Conservation (phyloP, 2,329 filamentous ascomycete species). For the Furcasterigmium sp. region DNA sequence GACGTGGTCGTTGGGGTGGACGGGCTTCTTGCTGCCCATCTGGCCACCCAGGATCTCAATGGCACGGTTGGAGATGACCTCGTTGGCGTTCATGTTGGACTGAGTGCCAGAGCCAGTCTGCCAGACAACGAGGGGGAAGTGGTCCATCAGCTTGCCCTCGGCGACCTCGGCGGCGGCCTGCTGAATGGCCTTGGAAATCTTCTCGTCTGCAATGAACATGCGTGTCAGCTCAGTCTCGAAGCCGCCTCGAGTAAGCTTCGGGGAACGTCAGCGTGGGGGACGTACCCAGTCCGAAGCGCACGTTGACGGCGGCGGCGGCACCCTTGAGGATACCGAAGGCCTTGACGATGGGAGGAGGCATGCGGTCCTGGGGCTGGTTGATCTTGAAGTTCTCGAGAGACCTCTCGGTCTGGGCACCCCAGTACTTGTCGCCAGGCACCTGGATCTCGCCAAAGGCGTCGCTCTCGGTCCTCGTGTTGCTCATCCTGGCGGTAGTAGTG, state of each 20-base stretch:
- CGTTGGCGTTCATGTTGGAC: slow-evolving; percentile 99
- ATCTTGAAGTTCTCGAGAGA: slow-evolving; percentile 98
- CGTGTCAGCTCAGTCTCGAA: too few species aligned
- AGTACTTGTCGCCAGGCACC: slow-evolving; percentile 90
- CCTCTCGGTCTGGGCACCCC: slow-evolving; percentile 95
- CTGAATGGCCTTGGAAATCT: slow-evolving; percentile 87
- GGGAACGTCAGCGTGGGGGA: too few species aligned
- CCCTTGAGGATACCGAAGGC: slow-evolving; percentile 98
- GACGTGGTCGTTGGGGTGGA: slow-evolving; percentile 99
- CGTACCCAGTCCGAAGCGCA: slow-evolving; percentile 84
- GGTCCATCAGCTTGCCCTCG: slow-evolving; percentile 86
- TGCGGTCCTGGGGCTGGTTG: slow-evolving; percentile 98
- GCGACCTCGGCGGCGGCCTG: slow-evolving; percentile 92
- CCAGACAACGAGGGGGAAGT: slow-evolving; percentile 99
- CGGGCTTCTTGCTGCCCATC: slow-evolving; percentile 96
- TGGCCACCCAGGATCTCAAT: slow-evolving; percentile 94
- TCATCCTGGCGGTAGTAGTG: slow-evolving; percentile 42
- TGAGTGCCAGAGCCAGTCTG: slow-evolving; percentile 98
- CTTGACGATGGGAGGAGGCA: slow-evolving; percentile 87
- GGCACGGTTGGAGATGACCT: slow-evolving; percentile 98
- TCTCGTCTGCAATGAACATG: too few species aligned
- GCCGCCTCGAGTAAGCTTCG: too few species aligned
- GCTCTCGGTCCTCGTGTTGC: slow-evolving; percentile 71
- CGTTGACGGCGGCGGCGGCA: slow-evolving; percentile 91
- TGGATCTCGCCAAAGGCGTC: slow-evolving; percentile 98